Percentiles rank a stretch among this genome's conserved stretches.
phyloP scores from a whole-genome alignment of 768 basidiomycete species.

The Fomitopsis serialis region DNA sequence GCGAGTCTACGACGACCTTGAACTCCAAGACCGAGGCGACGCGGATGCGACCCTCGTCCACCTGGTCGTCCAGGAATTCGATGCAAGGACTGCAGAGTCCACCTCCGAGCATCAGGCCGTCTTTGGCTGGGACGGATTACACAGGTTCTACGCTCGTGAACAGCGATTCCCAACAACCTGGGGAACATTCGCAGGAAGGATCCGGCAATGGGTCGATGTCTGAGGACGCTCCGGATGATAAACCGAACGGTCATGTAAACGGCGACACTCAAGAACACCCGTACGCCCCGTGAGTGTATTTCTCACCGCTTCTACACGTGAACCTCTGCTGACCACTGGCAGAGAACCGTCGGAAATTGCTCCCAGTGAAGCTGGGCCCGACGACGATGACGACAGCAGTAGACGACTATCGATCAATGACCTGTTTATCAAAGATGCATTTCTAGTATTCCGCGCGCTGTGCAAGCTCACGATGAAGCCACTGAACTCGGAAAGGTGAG shows the following conservation, averaged over 20 bases:
- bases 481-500: constrained; percentile 85
- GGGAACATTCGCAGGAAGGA: neutral
- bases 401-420: constrained; percentile 70
- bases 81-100: constrained; percentile 7
- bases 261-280: neutral
- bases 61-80: constrained; percentile 13
- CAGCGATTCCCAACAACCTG: neutral
- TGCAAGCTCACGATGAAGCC: constrained; percentile 99
- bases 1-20: constrained; percentile 16
- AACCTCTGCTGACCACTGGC: neutral
- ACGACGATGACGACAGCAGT: constrained; percentile 18
- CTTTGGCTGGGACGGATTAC: constrained; percentile 7
- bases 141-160: constrained; percentile 9
- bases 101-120: constrained; percentile 3
- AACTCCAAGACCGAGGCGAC: constrained; percentile 5
- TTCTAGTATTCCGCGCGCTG: constrained; percentile 93
- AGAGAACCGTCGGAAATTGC: constrained; percentile 15
- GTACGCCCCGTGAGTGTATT: constrained; percentile 9
- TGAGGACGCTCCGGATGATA: constrained; percentile 1
- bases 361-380: constrained; percentile 10
- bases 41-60: neutral
- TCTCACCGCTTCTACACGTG: neutral
- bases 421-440: constrained; percentile 94
- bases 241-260: neutral
- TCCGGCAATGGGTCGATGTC: neutral